phyloP scores from a whole-genome alignment of 192 early-diverging fungal genomes.

The Coemansia sp. region DNA sequence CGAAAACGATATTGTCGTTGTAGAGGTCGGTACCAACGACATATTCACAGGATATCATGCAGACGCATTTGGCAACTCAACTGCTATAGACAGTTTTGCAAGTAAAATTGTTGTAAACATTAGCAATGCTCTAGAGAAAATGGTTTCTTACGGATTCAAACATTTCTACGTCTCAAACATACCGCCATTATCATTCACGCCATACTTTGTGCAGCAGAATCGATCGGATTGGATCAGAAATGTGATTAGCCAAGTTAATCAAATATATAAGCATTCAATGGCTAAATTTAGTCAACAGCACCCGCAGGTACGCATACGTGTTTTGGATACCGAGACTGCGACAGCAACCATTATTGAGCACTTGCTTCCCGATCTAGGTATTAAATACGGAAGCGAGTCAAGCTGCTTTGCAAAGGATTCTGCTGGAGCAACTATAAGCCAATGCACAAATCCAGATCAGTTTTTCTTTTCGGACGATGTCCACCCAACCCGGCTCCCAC shows the following conservation, averaged over 20 bases:
- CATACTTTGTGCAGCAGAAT: background rate
- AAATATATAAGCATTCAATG: background rate
- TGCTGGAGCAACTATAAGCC: background rate
- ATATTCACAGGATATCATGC: background rate
- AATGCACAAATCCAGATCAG: constrained; percentile 11
- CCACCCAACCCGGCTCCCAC: constrained; percentile 7
- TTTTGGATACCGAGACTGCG: background rate
- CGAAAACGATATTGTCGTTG: constrained; percentile 7
- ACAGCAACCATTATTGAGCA: background rate
- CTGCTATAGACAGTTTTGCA: background rate
- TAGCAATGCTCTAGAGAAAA: background rate
- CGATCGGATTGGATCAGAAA: background rate
- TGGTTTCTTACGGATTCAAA: constrained; percentile 4
- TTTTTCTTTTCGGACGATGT: constrained; percentile 13
- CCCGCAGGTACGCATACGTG: background rate
- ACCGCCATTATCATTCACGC: constrained; percentile 2
- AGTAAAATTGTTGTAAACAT: background rate
- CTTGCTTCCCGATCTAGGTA: background rate
- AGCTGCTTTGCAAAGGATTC: constrained; percentile 3
- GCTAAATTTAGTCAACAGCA: background rate
- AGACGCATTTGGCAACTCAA: background rate
- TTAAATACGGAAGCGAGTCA: constrained; percentile 2
- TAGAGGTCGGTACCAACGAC: constrained; percentile 16
- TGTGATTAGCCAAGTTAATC: background rate
- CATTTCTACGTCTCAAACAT: constrained; percentile 5